Evolutionary conservation across 2,329 filamentous ascomycete genomes (phyloP), one percentile per base, ranked within the genome.

Genomic region (Aspergillus neoniger): DNA sequence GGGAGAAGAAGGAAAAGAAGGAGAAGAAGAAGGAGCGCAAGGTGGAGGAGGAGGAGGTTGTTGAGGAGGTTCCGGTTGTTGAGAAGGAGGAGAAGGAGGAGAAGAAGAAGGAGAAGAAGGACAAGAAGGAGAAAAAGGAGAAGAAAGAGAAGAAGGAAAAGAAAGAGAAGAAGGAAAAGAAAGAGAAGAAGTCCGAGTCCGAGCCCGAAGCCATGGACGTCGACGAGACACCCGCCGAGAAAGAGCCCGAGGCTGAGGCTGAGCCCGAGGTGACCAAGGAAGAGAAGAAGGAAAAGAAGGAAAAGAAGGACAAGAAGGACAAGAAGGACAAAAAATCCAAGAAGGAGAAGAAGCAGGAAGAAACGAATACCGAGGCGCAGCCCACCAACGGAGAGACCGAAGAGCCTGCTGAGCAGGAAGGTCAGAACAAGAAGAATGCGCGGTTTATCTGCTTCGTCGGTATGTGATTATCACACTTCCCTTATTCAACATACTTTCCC

Each of bases 401-500:
- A 44, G 68, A 64, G 21, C 51, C 64, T 19, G 60, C 64, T 9
- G 61, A 67, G 8, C 63, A 64, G 25, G 65, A 69, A 30, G 63
- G 55, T 21, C 23, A 57, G 43, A 66, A 63, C 47, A 63, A 69
- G 63, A 77, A 75, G 62, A 82, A 82, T 60, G 74, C 81, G 15
- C 84, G 89, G 62, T 92, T 91, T 80, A 91, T 92, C 62, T 86
- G 89, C 69, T 95, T 95, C 77, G 87, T 94, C 65, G 89, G 86
- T 86, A 78, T 21, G 79, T n/a, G n/a, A n/a, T n/a, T n/a, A n/a
- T n/a, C n/a, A n/a, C n/a, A n/a, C n/a, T n/a, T n/a, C n/a, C n/a
- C n/a, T n/a, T n/a, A n/a, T n/a, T n/a, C n/a, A n/a, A n/a, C n/a
- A n/a, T n/a, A n/a, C n/a, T n/a, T n/a, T n/a, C n/a, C n/a, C n/a